Conservation (phyloP, 495 filamentous ascomycete species). For the Gamarada debralockiae region DNA sequence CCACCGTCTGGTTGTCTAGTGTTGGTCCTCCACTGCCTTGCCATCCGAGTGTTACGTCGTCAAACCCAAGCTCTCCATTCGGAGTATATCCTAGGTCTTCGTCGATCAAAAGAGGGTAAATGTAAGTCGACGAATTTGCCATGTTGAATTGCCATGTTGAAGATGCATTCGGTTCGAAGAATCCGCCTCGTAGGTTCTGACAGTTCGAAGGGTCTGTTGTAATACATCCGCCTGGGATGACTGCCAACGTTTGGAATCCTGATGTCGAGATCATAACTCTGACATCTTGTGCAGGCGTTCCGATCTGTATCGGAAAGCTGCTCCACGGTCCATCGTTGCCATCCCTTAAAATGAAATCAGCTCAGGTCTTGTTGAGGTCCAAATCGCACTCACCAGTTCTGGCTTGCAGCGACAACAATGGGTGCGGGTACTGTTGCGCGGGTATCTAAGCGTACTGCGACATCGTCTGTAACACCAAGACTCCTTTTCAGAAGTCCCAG, state of each 20-base stretch:
- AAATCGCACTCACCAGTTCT: too few species aligned
- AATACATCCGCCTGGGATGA: constrained; percentile 35
- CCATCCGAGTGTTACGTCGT: constrained; percentile 44
- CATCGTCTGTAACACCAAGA: too few species aligned
- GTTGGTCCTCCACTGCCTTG: constrained; percentile 32
- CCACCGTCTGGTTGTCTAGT: constrained; percentile 43
- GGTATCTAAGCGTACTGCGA: too few species aligned
- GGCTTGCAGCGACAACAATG: too few species aligned
- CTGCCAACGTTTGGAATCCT: constrained; percentile 24
- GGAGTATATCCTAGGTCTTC: constrained; percentile 36
- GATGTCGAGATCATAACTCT: constrained; percentile 44
- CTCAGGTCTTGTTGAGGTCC: too few species aligned
- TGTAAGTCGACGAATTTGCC: constrained; percentile 1
- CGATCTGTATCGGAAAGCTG: constrained; percentile 40
- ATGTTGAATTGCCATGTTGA: constrained; percentile 10
- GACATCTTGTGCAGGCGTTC: constrained; percentile 43
- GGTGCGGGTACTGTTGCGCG: too few species aligned
- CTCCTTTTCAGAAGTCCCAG: too few species aligned
- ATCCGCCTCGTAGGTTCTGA: constrained; percentile 24
- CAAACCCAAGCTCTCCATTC: constrained; percentile 43
- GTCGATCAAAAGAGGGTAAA: constrained; percentile 28
- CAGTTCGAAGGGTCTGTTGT: constrained; percentile 23
- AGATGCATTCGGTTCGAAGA: constrained; percentile 22
- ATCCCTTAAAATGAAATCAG: too few species aligned
- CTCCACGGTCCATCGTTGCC: too few species aligned